A percentile compares a stretch with the other conserved stretches of the same genome.
Evolutionary conservation across 2,329 filamentous ascomycete species (phyloP).

Genomic region (Sporothrix inflata): DNA sequence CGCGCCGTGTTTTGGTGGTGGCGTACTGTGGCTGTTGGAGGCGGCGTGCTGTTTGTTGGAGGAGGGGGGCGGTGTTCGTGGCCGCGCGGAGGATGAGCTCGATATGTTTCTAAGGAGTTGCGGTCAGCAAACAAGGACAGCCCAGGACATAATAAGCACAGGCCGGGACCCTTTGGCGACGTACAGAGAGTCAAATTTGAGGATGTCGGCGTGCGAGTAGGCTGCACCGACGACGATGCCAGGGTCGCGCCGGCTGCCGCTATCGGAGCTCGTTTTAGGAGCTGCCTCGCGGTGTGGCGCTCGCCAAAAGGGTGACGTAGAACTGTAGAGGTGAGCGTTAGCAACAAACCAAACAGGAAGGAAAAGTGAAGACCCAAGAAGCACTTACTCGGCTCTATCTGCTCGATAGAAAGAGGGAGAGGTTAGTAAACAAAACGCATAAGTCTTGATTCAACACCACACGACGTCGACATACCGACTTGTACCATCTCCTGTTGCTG

Average conservation of each 20-base stretch:
- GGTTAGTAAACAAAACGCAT: slow-evolving; percentile 23
- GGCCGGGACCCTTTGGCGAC: slow-evolving; percentile 38
- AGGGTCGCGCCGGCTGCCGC: slow-evolving; percentile 51
- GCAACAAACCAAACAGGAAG: too few relatives aligned
- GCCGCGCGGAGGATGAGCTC: slow-evolving; percentile 60
- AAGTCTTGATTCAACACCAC: neutral
- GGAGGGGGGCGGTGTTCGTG: slow-evolving; percentile 74
- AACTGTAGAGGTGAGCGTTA: slow-evolving; percentile 61
- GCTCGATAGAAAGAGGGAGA: slow-evolving; percentile 35
- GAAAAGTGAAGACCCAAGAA: too few relatives aligned
- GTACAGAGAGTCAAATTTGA: slow-evolving; percentile 83
- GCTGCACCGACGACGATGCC: slow-evolving; percentile 86
- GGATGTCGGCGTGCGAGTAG: slow-evolving; percentile 94
- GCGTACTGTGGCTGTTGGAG: slow-evolving; percentile 45
- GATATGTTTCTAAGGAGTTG: slow-evolving; percentile 57
- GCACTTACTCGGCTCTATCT: slow-evolving; percentile 68
- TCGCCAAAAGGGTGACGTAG: slow-evolving; percentile 87
- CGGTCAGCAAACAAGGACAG: slow-evolving; percentile 29
- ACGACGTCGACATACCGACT: slow-evolving; percentile 74
- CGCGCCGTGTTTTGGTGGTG: slow-evolving; percentile 55
- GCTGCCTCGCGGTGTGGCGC: slow-evolving; percentile 59
- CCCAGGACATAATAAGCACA: slow-evolving; percentile 60
- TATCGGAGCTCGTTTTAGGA: slow-evolving; percentile 55
- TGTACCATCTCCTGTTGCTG: slow-evolving; percentile 92
- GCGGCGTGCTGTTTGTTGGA: slow-evolving; percentile 36